A percentile compares a stretch with the other conserved stretches of the same genome.
Conservation (phyloP, 176 grass and related monocot species). For the Raddia distichophylla region DNA sequence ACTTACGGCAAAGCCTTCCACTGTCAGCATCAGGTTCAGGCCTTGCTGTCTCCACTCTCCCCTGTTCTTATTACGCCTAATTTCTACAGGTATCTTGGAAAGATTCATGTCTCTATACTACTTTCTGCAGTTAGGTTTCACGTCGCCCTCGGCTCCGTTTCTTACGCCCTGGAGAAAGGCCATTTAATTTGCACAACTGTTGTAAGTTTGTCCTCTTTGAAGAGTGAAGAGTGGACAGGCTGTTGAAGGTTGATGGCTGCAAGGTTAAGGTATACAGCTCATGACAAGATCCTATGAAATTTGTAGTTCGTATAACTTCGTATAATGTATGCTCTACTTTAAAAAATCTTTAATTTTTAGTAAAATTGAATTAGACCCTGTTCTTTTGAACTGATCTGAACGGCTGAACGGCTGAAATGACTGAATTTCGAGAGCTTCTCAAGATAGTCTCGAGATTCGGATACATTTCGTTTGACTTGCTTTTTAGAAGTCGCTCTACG, state of each 20-base stretch:
- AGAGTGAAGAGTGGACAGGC: conserved; percentile 1
- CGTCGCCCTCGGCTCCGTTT: conserved; percentile 27
- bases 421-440: no score
- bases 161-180: neutral
- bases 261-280: conserved; percentile 43
- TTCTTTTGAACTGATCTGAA: no score
- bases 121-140: conserved; percentile 33
- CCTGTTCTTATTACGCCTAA: conserved; percentile 17
- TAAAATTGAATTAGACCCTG: no score
- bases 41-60: conserved; percentile 15
- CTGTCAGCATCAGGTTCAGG: conserved; percentile 33
- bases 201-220: conserved; percentile 14
- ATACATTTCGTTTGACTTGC: no score
- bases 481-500: no score
- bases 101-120: neutral
- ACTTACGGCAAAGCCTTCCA: neutral
- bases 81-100: conserved; percentile 15
- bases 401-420: no score
- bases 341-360: no score
- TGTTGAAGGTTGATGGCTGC: conserved; percentile 32
- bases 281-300: conserved; percentile 18
- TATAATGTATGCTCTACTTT: no score
- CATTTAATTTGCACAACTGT: neutral
- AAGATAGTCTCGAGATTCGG: no score
- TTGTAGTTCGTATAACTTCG: no score